Evolutionary conservation across 805 yeast species (phyloP).

Genomic region (Yamadazyma nakazawae): DNA sequence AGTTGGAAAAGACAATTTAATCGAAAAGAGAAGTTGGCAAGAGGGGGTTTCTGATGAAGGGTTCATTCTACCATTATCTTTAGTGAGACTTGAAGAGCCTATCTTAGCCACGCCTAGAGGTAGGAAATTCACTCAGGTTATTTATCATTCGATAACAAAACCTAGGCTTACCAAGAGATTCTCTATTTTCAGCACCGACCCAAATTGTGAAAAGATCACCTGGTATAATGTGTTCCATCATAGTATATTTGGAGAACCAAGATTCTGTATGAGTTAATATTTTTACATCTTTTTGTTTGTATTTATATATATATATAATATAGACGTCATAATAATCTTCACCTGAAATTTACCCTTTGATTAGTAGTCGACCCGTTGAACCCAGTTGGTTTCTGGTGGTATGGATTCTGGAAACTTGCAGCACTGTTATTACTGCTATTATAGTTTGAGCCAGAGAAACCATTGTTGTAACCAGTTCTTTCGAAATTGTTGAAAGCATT

Average conservation of each 20-base stretch:
- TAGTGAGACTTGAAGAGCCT: constrained; percentile 15
- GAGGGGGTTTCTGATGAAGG: constrained; percentile 11
- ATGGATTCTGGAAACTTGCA: constrained; percentile 16
- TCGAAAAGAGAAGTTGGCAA: constrained; percentile 8
- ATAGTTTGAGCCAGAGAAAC: constrained; percentile 2
- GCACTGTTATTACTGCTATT: constrained; percentile 6
- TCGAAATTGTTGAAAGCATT: constrained; percentile 17
- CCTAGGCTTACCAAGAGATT: constrained; percentile 9
- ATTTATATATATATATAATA: not conserved
- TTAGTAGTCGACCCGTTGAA: constrained; percentile 9
- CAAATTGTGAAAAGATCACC: constrained; percentile 46
- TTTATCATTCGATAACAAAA: not conserved
- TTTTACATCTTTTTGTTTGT: not conserved
- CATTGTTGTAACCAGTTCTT: constrained; percentile 9
- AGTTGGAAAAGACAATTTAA: constrained; percentile 2
- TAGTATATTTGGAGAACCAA: constrained; percentile 48
- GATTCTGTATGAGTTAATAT: constrained; percentile 23
- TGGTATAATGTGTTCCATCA: constrained; percentile 52
- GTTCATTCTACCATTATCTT: constrained; percentile 20
- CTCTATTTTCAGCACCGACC: constrained; percentile 18
- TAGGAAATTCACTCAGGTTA: constrained; percentile 18
- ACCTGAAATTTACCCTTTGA: constrained; percentile 14
- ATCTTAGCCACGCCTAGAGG: constrained; percentile 16
- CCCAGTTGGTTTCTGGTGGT: constrained; percentile 15
- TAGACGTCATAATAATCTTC: not conserved